Base-by-base conservation (phyloP, 2,329 filamentous ascomycete genomes). In the Fusarium bactridioides region DNA sequence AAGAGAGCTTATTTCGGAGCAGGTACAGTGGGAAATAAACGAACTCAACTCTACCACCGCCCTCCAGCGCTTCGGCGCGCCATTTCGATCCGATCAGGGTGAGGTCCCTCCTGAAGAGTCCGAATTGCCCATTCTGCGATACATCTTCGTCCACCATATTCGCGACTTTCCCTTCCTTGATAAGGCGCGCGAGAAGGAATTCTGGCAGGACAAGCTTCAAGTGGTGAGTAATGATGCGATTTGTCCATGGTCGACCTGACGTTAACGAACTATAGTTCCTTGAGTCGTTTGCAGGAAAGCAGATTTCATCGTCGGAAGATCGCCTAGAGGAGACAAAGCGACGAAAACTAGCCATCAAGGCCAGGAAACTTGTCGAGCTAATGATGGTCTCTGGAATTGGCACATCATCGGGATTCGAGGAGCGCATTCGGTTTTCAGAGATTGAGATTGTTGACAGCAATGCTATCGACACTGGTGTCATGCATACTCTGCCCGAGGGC, bases 301-400 rank as follows among this genome's bases (percentile, higher is more conserved):
- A 95, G 80, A 98, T 99, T 47, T 98, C 95, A 5, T 97, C 95
- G 10, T 98, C 95, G 10, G 96, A 98, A 83, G 96, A 99, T 80
- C 90, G 96, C 8, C 85, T 98, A 35, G 96, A 99, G 83, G 94
- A 98, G 82, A 98, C 96, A 15, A 99, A 99, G 85, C 90, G 96
- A 65, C 89, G 91, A 73, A 99, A 99, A 82, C 84, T 99, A 73
- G 95, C 96, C 7, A 87, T 92, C 76, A 99, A 99, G 87, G 94
- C 93, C 53, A 92, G 96, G 81, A 99, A 99, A 84, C 85, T 99
- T 64, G 94, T 99, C 16, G 96, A 99, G 86, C 86, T 99, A 69
- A 99, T 99, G 96, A 98, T 99, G 94, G 96, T 99, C 13, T 98
- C 95, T 12, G 96, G 96, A 41, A 92, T 99, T 64, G 94, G 93